Conservation (phyloP, 139 green algal species). For the Tetraselmis striata region DNA sequence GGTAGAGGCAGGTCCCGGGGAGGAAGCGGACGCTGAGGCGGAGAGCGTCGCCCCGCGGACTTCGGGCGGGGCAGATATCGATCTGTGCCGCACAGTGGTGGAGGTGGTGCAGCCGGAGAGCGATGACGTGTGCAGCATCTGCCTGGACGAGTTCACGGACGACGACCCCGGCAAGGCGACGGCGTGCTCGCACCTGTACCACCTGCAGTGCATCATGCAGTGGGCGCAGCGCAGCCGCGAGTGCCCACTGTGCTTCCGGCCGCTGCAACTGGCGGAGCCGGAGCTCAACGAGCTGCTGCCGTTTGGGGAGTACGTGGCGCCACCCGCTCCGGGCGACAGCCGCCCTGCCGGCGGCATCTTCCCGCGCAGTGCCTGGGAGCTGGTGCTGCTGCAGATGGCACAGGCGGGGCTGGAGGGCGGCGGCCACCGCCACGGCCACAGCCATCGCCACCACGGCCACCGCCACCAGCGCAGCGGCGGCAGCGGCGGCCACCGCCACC, state of each 20-base stretch:
- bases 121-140: constrained; percentile 43
- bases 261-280: constrained; percentile 29
- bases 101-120: constrained; percentile 24
- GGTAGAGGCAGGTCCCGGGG: not conserved
- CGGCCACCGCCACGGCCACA: not conserved
- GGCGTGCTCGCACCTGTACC: constrained; percentile 36
- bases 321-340: constrained; percentile 9
- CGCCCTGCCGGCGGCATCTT: constrained; percentile 3
- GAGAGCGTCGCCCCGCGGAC: too few species aligned
- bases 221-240: constrained; percentile 54
- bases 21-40: not conserved
- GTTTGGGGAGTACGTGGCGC: constrained; percentile 47
- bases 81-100: constrained; percentile 29
- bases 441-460: too few species aligned
- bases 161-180: constrained; percentile 36
- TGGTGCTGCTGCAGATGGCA: constrained; percentile 36
- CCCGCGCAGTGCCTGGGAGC: constrained; percentile 37
- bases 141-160: constrained; percentile 39
- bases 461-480: not conserved
- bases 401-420: constrained; percentile 6
- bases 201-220: constrained; percentile 61
- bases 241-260: constrained; percentile 50
- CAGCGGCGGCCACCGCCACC: too few species aligned
- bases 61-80: constrained; percentile 16
- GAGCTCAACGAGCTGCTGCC: constrained; percentile 40